A percentile compares a stretch with the other conserved stretches of the same genome.
Conservation (phyloP, 306 rosid species). For the Hippophae tibetana region DNA sequence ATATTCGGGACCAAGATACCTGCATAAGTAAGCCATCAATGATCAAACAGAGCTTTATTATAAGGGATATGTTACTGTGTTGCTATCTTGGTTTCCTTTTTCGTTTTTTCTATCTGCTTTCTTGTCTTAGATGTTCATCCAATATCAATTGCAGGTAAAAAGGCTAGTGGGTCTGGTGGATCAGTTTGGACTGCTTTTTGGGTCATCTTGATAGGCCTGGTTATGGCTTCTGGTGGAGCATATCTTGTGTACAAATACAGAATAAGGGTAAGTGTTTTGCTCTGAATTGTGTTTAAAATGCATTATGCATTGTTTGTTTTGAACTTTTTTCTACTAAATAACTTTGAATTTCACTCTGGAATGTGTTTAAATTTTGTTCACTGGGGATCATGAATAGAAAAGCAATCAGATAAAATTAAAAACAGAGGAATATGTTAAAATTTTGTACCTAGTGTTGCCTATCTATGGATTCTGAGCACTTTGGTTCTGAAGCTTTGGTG, state of each 20-base stretch:
- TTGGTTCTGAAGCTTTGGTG: no score
- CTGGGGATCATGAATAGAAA: no score
- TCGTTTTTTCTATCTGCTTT: no score
- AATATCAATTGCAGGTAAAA: conserved; percentile 60
- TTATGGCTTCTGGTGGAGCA: conserved; percentile 72
- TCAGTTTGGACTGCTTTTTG: conserved; percentile 87
- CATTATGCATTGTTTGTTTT: conserved; percentile 2
- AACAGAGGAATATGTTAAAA: no score
- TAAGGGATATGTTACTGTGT: no score
- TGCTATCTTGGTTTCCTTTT: no score
- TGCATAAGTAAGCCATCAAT: conserved; percentile 76
- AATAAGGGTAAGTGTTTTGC: conserved; percentile 71
- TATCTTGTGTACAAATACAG: conserved; percentile 95
- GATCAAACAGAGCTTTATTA: conserved; percentile 4
- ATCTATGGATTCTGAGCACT: no score
- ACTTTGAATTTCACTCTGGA: no score
- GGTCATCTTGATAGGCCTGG: conserved; percentile 75
- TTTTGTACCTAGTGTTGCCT: no score
- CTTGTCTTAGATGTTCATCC: background rate
- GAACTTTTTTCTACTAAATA: background rate
- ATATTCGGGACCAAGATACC: conserved; percentile 85
- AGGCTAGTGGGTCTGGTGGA: conserved; percentile 39
- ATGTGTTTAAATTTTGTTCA: no score
- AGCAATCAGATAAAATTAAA: no score
- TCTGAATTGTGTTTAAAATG: conserved; percentile 2